Evolutionary conservation across 768 basidiomycete genomes (phyloP).

Genomic region (Lanmaoa pseudosensibilis): DNA sequence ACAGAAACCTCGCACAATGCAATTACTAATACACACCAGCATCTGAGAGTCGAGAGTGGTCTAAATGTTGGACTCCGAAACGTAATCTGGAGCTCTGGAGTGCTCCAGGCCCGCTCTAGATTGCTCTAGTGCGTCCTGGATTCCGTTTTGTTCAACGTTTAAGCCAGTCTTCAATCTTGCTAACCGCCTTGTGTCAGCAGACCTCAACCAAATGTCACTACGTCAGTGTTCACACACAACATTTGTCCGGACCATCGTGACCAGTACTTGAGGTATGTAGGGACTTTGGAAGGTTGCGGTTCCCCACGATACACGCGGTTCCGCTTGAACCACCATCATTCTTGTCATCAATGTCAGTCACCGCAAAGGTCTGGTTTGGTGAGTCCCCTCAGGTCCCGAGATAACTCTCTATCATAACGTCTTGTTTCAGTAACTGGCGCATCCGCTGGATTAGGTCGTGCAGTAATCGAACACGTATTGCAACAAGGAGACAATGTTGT

Average conservation of each 20-base stretch:
- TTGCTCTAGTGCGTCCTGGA: too few species aligned
- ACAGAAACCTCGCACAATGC: too few species aligned
- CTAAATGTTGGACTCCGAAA: too few species aligned
- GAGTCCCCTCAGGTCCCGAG: neutral
- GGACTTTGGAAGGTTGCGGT: neutral
- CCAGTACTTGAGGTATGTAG: neutral
- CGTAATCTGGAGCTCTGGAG: too few species aligned
- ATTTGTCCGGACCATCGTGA: neutral
- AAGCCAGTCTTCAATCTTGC: too few species aligned
- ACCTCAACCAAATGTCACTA: too few species aligned
- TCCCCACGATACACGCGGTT: neutral
- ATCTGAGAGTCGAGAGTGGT: too few species aligned
- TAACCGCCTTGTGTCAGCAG: too few species aligned
- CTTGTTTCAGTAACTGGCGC: conserved; percentile 40
- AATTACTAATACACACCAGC: too few species aligned
- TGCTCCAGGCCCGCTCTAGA: too few species aligned
- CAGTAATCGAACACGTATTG: conserved; percentile 36
- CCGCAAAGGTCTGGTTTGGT: conserved; percentile 28
- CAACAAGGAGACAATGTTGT: conserved; percentile 40
- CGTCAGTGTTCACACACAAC: neutral
- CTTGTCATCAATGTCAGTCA: conserved; percentile 4
- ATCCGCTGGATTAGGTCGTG: conserved; percentile 40
- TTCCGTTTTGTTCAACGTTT: too few species aligned
- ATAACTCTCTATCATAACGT: neutral
- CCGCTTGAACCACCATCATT: neutral